Conservation (phyloP, 1,284 basidiomycete species). For the Ustilago loliicola region DNA sequence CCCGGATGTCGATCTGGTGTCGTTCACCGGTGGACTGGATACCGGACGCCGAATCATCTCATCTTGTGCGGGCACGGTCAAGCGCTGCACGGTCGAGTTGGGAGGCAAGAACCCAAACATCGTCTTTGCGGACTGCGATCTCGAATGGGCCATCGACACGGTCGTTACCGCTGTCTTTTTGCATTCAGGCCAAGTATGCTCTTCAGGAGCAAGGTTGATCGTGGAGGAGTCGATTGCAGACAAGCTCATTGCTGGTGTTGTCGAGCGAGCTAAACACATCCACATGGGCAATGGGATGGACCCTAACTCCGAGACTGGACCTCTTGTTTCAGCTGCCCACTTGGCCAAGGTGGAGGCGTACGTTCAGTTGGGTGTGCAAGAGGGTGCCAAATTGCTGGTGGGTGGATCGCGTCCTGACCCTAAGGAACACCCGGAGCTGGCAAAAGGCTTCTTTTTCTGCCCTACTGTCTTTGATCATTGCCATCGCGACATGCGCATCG, state of each 20-base stretch:
- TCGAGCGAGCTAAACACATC: slow-evolving; percentile 65
- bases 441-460: slow-evolving; percentile 69
- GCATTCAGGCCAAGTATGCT: slow-evolving; percentile 70
- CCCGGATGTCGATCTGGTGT: slow-evolving; percentile 67
- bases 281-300: slow-evolving; percentile 67
- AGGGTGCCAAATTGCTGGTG: slow-evolving; percentile 64
- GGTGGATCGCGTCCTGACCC: slow-evolving; percentile 65
- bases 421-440: slow-evolving; percentile 55
- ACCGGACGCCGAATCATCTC: slow-evolving; percentile 66
- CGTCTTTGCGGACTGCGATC: slow-evolving; percentile 68
- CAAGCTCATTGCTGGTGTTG: slow-evolving; percentile 64
- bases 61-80: slow-evolving; percentile 64
- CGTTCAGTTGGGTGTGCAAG: slow-evolving; percentile 57
- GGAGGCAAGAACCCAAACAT: slow-evolving; percentile 70
- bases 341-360: slow-evolving; percentile 64
- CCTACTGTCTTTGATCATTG: slow-evolving; percentile 69
- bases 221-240: slow-evolving; percentile 69
- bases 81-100: slow-evolving; percentile 68
- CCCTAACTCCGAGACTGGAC: slow-evolving; percentile 62
- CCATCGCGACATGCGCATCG: slow-evolving; percentile 69
- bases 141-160: slow-evolving; percentile 68
- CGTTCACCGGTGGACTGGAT: slow-evolving; percentile 68
- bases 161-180: slow-evolving; percentile 68
- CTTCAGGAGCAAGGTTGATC: slow-evolving; percentile 66
- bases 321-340: slow-evolving; percentile 66